These are phyloP conservation scores for Tulasnella sp. DNA, from an alignment of 768 basidiomycete species.

Conservation along the genomic window DNA sequence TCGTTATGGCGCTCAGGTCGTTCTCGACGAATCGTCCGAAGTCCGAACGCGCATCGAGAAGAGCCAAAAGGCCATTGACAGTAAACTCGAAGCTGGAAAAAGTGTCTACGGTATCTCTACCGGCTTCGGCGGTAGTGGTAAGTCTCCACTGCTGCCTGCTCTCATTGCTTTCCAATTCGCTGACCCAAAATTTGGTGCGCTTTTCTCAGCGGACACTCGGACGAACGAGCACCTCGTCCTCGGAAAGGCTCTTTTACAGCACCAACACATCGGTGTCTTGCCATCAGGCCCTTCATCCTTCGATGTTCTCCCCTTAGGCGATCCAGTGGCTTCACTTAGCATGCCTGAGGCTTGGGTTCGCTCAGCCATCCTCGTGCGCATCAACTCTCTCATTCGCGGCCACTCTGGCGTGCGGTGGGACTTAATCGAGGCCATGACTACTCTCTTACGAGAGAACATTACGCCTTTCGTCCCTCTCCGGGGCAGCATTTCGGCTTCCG, in stretches of 20 bases:
- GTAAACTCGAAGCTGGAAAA: conserved; percentile 61
- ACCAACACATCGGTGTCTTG: conserved; percentile 72
- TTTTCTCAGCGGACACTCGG: conserved; percentile 64
- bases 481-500: conserved; percentile 78
- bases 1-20: conserved; percentile 54
- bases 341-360: conserved; percentile 90
- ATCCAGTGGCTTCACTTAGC: conserved; percentile 60
- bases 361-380: conserved; percentile 79
- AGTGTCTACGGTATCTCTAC: conserved; percentile 84
- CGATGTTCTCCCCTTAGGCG: conserved; percentile 55
- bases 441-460: conserved; percentile 65
- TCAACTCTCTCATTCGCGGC: conserved; percentile 84
- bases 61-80: conserved; percentile 54
- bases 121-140: conserved; percentile 81
- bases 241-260: conserved; percentile 79
- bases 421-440: conserved; percentile 73
- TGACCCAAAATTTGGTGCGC: conserved; percentile 27
- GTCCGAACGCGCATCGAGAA: conserved; percentile 55
- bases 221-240: conserved; percentile 70
- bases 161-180: conserved; percentile 28
- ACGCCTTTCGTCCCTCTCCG: conserved; percentile 70
- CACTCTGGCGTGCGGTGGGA: conserved; percentile 83
- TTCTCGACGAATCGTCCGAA: conserved; percentile 49
- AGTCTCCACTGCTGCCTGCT: conserved; percentile 22
- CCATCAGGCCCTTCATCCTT: conserved; percentile 29